Percentiles rank a stretch among this genome's conserved stretches.
Conservation (phyloP, 805 yeast species). For the Myxozyma monticola region DNA sequence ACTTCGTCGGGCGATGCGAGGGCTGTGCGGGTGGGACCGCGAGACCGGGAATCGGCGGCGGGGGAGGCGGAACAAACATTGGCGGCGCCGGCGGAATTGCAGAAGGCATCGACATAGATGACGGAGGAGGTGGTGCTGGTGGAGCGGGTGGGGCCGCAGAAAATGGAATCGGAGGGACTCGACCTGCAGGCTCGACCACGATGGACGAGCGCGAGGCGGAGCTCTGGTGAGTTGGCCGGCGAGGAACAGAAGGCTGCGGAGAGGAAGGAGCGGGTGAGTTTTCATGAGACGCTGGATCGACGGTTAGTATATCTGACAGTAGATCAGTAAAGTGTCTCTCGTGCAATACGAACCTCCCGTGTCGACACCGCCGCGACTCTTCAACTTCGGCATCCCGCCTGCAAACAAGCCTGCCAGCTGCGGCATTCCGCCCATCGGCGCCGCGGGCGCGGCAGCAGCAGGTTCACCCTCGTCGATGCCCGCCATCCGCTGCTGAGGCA, state of each 20-base stretch:
- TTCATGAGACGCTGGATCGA: slow-evolving; percentile 4
- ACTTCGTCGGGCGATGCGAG: slow-evolving; percentile 7
- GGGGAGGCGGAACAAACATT: slow-evolving; percentile 7
- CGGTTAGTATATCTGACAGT: too few relatives aligned
- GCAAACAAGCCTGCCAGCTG: slow-evolving; percentile 67
- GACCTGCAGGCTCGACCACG: slow-evolving; percentile 1
- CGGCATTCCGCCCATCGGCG: slow-evolving; percentile 12
- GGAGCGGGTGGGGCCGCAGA: slow-evolving; percentile 19
- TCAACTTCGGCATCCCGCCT: slow-evolving; percentile 76
- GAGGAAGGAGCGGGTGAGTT: slow-evolving; percentile 10
- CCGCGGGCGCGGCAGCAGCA: slow-evolving; percentile 4
- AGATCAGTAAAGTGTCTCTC: too few relatives aligned
- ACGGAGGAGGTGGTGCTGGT: slow-evolving; percentile 10
- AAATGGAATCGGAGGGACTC: slow-evolving; percentile 15
- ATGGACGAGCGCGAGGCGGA: slow-evolving; percentile 11
- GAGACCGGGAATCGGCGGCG: not conserved
- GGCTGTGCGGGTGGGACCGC: slow-evolving; percentile 7
- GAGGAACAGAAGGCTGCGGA: slow-evolving; percentile 23
- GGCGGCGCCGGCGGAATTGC: slow-evolving; percentile 5
- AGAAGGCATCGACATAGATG: not conserved
- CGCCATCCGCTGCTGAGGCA: slow-evolving; percentile 3
- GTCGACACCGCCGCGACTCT: slow-evolving; percentile 43
- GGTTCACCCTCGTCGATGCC: not conserved
- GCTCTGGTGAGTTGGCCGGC: slow-evolving; percentile 23
- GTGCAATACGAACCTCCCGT: slow-evolving; percentile 34